Evolutionary conservation across 73 alveolate genomes (phyloP), one percentile per base, ranked within the genome.

Genomic region (Paraurostyla sp.): DNA sequence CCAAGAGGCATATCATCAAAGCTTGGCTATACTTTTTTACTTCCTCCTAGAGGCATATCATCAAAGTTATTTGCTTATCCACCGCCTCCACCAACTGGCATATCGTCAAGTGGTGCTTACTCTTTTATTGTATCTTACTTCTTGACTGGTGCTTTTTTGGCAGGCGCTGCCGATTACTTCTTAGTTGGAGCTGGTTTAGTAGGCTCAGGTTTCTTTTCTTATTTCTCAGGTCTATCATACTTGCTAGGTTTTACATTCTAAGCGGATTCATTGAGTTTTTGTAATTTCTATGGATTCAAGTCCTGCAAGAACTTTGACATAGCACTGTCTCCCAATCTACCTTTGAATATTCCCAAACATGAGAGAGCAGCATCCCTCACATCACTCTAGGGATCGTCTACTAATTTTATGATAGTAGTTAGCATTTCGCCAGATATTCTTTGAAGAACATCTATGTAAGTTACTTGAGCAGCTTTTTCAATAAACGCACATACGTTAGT

Each of bases 261-360:
- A 29, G 92, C 94, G 16, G 95, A 80, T 46, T 88, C 97, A 25
- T 85, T 81, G 41, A 92, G 81, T 71, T 92, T 92, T 25, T 30
- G 62, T 59, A 88, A 59, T 69, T 88, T 92, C 33, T 85, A 82
- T 25, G 90, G 91, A 50, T 73, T 69, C 33, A 92, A 71, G 58
- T 92, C 94, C 40, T 43, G 32, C 16, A 88, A 25, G 42, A 46
- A 78, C 71, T 71, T 69, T 0, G 80, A 11, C 43, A 60, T 11
- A 6, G 59, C 71, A 11, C 85, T 33, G 0, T 89, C 95, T 0
- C 95, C 95, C 0, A 84, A 22, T 65, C 93, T 81, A 9, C 90
- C 92, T 57, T 80, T 81, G 58, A 92, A 36, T 16, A 87, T 35
- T 0, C 95, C 93, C 76, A 92, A 49, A 18, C 81, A 23, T 35